Evolutionary conservation across 202 grass and related monocot genomes (phyloP), one percentile per base, ranked within the genome.

Genomic region (Carex arenaria): DNA sequence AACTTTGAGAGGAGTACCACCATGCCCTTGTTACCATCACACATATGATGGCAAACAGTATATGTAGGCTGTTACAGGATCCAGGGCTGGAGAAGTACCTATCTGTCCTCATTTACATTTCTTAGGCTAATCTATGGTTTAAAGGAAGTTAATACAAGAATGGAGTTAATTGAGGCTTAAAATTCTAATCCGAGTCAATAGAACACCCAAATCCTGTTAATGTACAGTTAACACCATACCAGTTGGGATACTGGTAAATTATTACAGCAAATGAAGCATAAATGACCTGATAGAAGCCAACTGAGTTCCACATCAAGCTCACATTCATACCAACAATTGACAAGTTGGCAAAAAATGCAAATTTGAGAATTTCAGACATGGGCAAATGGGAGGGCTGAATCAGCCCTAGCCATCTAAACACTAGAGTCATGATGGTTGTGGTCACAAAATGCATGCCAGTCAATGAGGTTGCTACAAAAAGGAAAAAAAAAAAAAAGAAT

Each of bases 281-380:
- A 70, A 42, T 88, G 47, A 93, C 94, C 94, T 97, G 92, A 87
- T 97, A 97, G 64, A 97, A 97, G 77, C 92, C 90, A 80, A 97
- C 94, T 59, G 94, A 97, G 79, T 97, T 97, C 94, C 92, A 97
- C 94, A 97, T 97, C 86, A 97, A 86, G 80, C 94, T 97, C 45
- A 97, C 88, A 87, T 97, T 97, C 94, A 97, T 97, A 30, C 92
- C 94, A 74, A 97, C 94, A 60, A 97, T 97, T 64, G 94, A 97
- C 53, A 94, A 82, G 68, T 94, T 97, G 36, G 92, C 94, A 92
- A 94, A 94, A 71, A 92, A 28, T 13, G 87, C 94, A 79, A 92
- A 97, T 63, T 92, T 97, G 62, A 94, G 15, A 85, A 94, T 87
- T 83, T 97, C 92, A 79, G 84, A 87, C 15, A 90, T 53, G 61